These are phyloP conservation scores for Metroxylon sagu DNA, from an alignment of 176 grass and related monocot species.

Conservation along the genomic window DNA sequence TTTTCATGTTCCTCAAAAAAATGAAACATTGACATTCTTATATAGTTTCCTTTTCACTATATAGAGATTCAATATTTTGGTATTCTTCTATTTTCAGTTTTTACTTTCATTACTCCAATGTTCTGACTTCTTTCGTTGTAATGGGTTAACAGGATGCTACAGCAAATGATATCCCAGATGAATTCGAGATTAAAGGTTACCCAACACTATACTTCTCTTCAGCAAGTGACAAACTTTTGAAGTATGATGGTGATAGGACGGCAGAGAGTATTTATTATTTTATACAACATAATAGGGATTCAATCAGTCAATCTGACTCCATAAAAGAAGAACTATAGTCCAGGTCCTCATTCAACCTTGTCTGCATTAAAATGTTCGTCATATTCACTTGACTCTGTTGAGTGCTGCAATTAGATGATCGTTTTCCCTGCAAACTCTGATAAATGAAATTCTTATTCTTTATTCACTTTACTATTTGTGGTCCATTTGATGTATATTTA, in stretches of 20 bases:
- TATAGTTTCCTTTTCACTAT: too few species aligned
- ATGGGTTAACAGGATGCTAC: slow-evolving; percentile 54
- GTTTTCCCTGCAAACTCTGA: too few species aligned
- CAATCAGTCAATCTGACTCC: not conserved
- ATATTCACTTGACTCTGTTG: too few species aligned
- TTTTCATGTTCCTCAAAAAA: too few species aligned
- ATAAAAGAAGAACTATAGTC: slow-evolving; percentile 58
- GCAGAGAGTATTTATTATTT: slow-evolving; percentile 46
- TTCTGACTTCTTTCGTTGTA: not conserved
- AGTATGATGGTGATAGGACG: slow-evolving; percentile 49
- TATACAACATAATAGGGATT: slow-evolving; percentile 66
- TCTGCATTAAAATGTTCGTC: not conserved
- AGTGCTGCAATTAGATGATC: too few species aligned
- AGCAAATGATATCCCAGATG: slow-evolving; percentile 52
- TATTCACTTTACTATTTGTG: too few species aligned
- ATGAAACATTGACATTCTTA: too few species aligned
- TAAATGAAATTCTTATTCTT: too few species aligned
- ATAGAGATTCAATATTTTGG: not conserved
- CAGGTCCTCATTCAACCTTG: not conserved
- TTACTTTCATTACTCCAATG: not conserved
- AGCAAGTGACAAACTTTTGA: slow-evolving; percentile 51
- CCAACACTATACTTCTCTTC: slow-evolving; percentile 81
- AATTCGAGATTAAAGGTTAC: slow-evolving; percentile 63
- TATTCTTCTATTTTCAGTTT: not conserved
- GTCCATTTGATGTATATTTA: too few species aligned